Base-by-base conservation (phyloP, 345 rosid species). In the Gossypium longicalyx region DNA sequence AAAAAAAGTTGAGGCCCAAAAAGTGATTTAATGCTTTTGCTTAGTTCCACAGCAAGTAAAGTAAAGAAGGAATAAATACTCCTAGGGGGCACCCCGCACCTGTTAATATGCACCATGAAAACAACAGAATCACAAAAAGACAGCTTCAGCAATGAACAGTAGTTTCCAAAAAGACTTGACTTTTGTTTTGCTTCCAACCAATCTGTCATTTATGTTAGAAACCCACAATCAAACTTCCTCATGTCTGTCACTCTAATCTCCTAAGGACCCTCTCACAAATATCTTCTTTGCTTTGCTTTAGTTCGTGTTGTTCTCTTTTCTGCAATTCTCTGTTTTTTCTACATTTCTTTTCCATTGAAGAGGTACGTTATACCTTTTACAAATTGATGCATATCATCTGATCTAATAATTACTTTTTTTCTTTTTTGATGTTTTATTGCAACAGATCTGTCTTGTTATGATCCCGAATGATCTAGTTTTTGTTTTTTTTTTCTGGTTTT, bases 331-430 rank as follows among this genome's bases (percentile, higher is more conserved):
- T 48, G 41, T 6, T 57, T 52, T 51, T 41, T 29, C 8, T 44
- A 25, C 43, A 12, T 1, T 54, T 65, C 47, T 74, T 70, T 68
- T 70, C 78, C 23, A 66, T 44, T 22, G 5, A 63, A 47, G 58
- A 56, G 77, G 85, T 82, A 56, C 47, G 69, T 19, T 60, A 68
- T 81, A 74, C 25, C 74, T 16, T 80, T 65, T 29, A 22, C 56
- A 47, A 47, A 13, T 47, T 47, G 51, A 16, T 25, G 72, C 72
- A 25, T 48, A 29, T 20, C 19, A 0, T 49, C 34, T 68, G 72
- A 68, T 68, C 58, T 16, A 25, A 49, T 49, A 15, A 48, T 8
- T 16, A 25, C 8, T 3, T 8, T 16, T 48, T 48, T 49, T 23
- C 9, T 5, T 41, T 47, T 22, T 23, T 67, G n/a, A 20, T 47